Base-by-base conservation (phyloP, 495 filamentous ascomycete genomes). In the Sabuloglossum arenarium region DNA sequence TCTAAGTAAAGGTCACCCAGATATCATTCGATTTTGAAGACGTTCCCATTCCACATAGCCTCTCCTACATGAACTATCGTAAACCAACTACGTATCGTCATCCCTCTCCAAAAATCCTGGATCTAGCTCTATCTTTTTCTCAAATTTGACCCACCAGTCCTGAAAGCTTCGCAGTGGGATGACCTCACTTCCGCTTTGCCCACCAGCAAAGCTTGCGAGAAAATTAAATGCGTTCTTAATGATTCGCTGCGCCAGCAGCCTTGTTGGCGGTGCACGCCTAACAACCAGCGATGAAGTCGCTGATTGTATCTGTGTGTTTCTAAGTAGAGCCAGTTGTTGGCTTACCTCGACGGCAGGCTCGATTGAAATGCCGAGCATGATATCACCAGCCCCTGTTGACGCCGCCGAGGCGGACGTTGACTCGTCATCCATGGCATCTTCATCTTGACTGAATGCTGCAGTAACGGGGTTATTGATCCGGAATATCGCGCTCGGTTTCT, bases 181-280 rank as follows among this genome's bases (percentile, higher is more conserved):
- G 12, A 93, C 80, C 65, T 96, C 90, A 52, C 82, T 75, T 11
- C 85, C 34, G 69, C 73, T 19, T 19, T 25, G 19, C 19, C 39
- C 55, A 32, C 62, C 59, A 10, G 82, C 83, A 73, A 94, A 97
- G 61, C 88, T 85, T 24, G 89, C 80, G 46, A 99, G 71, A 66
- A 94, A 97, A 67, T 97, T 95, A 62, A 95, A 99, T n/a, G 88
- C 89, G 66, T 94, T 94, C 59, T 82, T 80, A 60, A 97, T 95
- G 58, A 99, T 95, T 57, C 86, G 71, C 70, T 94, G 88, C 52
- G 91, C 91, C 16, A 99, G 71, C 27, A 84, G 70, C 62, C 88
- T 78, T 11, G 86, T 89, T 34, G 74, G 69, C 4, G 78, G 65
- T 25, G 69, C 64, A 59, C 59, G 63, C 57, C 63, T 43, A 34